Evolutionary conservation across 768 basidiomycete species (phyloP).

Genomic region (Chalciporus piperatus): DNA sequence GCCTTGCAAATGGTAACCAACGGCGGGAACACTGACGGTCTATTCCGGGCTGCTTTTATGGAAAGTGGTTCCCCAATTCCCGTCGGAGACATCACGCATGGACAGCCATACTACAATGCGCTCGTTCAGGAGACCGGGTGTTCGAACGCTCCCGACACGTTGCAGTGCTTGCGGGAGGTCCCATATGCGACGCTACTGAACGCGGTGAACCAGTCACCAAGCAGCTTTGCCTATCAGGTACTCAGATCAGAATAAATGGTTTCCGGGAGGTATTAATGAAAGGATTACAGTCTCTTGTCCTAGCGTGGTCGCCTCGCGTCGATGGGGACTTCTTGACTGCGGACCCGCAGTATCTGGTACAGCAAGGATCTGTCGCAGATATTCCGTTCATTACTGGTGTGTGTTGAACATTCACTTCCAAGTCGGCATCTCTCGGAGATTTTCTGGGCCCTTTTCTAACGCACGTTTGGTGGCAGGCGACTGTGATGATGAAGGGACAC

Average conservation of each 20-base stretch:
- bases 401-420: not conserved
- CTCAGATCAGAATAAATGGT: not conserved
- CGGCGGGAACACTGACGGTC: slow-evolving; percentile 19
- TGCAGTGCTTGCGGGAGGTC: slow-evolving; percentile 34
- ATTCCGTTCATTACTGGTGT: slow-evolving; percentile 10
- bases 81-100: slow-evolving; percentile 16
- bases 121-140: slow-evolving; percentile 33
- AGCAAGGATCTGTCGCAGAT: slow-evolving; percentile 35
- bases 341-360: slow-evolving; percentile 30
- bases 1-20: slow-evolving; percentile 30
- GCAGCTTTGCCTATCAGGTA: slow-evolving; percentile 33
- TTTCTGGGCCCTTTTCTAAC: too few species aligned
- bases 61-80: slow-evolving; percentile 38
- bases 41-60: slow-evolving; percentile 35
- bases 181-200: slow-evolving; percentile 29
- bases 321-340: slow-evolving; percentile 39
- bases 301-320: slow-evolving; percentile 37
- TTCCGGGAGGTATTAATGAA: not conserved
- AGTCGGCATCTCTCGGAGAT: not conserved
- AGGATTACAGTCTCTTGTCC: slow-evolving; percentile 17
- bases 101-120: slow-evolving; percentile 29
- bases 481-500: slow-evolving; percentile 42
- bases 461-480: slow-evolving; percentile 22
- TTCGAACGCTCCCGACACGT: slow-evolving; percentile 19
- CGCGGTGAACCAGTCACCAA: slow-evolving; percentile 34